These are phyloP conservation scores for Hura crepitans DNA, from an alignment of 441 rosid genomes.

Conservation along the genomic window DNA sequence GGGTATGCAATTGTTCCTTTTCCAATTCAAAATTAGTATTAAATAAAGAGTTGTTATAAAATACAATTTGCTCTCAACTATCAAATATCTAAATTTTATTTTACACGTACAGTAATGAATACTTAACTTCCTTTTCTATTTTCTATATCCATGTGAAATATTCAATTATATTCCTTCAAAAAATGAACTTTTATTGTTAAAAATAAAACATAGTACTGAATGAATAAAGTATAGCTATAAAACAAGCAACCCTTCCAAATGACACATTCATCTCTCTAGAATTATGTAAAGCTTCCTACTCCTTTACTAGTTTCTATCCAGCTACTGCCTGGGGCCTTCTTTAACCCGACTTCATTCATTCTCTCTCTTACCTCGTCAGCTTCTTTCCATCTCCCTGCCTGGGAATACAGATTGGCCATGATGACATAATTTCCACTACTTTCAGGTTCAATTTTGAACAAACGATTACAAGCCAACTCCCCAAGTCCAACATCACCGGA, in stretches of 20 bases:
- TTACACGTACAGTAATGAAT: too few species aligned
- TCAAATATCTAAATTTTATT: too few species aligned
- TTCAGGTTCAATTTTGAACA: constrained; percentile 71
- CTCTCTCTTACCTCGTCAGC: constrained; percentile 58
- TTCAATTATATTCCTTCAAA: too few species aligned
- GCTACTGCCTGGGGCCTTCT: constrained; percentile 69
- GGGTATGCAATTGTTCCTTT: too few species aligned
- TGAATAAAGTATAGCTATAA: too few species aligned
- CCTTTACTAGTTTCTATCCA: constrained; percentile 57
- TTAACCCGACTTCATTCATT: constrained; percentile 52
- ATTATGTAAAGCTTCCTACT: constrained; percentile 40
- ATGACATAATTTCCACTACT: constrained; percentile 65
- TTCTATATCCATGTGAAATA: too few species aligned
- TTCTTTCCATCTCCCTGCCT: constrained; percentile 80
- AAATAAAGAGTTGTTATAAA: too few species aligned
- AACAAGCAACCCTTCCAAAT: constrained; percentile 42
- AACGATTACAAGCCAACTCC: constrained; percentile 45
- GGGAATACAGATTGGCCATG: constrained; percentile 76
- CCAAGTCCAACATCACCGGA: constrained; percentile 64
- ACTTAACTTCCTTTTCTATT: too few species aligned
- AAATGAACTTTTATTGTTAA: too few species aligned
- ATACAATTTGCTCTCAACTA: too few species aligned
- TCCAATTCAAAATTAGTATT: too few species aligned
- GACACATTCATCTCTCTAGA: constrained; percentile 35
- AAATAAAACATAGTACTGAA: too few species aligned